phyloP scores from a whole-genome alignment of 768 basidiomycete species.

The Tylopilus subfusipes region DNA sequence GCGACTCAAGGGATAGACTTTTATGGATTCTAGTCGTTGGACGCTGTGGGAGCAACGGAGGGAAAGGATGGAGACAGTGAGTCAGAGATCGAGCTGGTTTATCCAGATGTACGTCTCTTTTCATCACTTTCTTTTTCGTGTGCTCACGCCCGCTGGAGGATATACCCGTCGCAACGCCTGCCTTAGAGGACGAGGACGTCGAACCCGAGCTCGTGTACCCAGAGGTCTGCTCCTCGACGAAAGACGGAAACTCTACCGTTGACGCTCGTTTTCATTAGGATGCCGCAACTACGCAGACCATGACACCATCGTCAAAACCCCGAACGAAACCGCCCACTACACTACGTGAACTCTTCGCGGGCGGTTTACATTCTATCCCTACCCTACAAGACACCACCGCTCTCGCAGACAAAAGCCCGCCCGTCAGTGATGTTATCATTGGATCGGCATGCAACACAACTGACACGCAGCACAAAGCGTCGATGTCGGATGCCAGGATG shows the following conservation, averaged over 20 bases:
- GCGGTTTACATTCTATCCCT: slow-evolving; percentile 1
- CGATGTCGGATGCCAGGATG: slow-evolving; percentile 16
- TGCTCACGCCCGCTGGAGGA: slow-evolving; percentile 9
- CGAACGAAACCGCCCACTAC: not conserved
- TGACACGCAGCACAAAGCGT: slow-evolving; percentile 10
- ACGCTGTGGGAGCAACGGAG: not conserved
- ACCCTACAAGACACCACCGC: not conserved
- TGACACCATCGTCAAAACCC: not conserved
- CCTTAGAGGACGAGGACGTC: not conserved
- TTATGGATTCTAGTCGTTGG: not conserved
- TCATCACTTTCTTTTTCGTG: not conserved
- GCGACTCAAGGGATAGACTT: not conserved
- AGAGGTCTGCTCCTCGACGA: slow-evolving; percentile 3
- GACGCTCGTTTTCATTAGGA: slow-evolving; percentile 9
- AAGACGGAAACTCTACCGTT: not conserved
- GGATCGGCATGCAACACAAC: not conserved
- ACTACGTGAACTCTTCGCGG: not conserved
- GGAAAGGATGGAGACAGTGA: not conserved
- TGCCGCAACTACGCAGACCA: not conserved
- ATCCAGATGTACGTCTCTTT: slow-evolving; percentile 22
- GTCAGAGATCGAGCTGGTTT: slow-evolving; percentile 15
- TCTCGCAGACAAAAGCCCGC: not conserved
- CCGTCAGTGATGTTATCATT: slow-evolving; percentile 3
- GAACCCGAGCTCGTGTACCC: slow-evolving; percentile 19
- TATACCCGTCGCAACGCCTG: not conserved